A percentile compares a stretch with the other conserved stretches of the same genome.
Conservation (phyloP, 106 monocot genomes). For the Cymbidium sinense region DNA sequence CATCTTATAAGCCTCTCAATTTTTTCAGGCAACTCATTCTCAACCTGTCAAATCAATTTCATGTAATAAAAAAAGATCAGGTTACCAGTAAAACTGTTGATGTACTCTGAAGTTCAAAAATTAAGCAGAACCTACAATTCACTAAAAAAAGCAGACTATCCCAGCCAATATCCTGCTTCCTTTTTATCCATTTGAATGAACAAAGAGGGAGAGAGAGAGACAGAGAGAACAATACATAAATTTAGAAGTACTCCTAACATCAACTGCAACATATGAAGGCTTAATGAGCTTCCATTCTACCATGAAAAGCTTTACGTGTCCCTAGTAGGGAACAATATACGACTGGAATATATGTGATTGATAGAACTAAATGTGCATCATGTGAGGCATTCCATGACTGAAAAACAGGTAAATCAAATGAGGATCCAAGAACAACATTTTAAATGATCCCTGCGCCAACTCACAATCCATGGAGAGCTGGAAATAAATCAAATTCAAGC, state of each 20-base stretch:
- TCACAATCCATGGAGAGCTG: background rate
- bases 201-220: background rate
- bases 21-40: slow-evolving; percentile 96
- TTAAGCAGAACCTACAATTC: background rate
- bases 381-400: background rate
- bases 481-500: too few species aligned
- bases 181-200: background rate
- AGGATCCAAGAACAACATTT: background rate
- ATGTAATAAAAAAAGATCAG: slow-evolving; percentile 1
- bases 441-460: background rate
- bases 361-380: background rate
- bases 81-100: background rate
- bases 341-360: background rate
- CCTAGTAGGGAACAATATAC: background rate
- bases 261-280: too few species aligned
- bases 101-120: background rate
- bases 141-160: background rate
- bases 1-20: slow-evolving; percentile 98
- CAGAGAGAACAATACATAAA: background rate
- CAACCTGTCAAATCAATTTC: slow-evolving; percentile 50
- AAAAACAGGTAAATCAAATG: background rate
- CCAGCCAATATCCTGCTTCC: background rate
- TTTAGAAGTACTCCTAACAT: background rate
- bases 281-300: background rate
- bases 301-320: background rate